These are phyloP conservation scores for Sugiyamaella valdiviana DNA, from an alignment of 805 yeast genomes.

Conservation along the genomic window DNA sequence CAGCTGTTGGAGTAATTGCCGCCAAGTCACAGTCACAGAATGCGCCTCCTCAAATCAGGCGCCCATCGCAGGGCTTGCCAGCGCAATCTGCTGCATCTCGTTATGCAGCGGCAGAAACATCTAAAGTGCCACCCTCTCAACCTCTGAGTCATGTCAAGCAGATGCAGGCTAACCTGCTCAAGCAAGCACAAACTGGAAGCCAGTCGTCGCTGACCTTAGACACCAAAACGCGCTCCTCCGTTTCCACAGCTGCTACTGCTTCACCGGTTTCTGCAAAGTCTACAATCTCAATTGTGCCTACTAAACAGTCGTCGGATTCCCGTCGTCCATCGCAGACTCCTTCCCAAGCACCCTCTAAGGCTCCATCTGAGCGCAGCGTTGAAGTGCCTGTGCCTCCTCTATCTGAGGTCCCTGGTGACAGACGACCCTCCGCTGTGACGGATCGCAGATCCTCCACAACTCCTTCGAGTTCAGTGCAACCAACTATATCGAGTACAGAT, in stretches of 20 bases:
- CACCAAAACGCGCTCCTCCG: background rate
- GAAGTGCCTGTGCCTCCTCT: background rate
- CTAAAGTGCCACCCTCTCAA: background rate
- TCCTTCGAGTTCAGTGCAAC: background rate
- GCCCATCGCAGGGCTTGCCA: background rate
- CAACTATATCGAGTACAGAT: background rate
- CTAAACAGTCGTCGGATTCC: background rate
- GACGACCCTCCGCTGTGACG: background rate
- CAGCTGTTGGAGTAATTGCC: background rate
- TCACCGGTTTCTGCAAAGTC: background rate
- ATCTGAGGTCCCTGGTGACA: too few relatives aligned
- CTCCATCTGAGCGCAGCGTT: background rate
- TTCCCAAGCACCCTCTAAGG: background rate
- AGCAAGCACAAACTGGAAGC: background rate
- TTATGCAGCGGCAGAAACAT: background rate
- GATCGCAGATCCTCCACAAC: background rate
- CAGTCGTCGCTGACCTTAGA: background rate
- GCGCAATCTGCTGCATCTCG: background rate
- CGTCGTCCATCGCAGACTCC: conserved; percentile 6
- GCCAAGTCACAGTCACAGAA: background rate
- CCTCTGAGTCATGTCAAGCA: background rate
- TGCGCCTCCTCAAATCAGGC: background rate
- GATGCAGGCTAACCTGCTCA: background rate
- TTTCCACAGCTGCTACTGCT: background rate
- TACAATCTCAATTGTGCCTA: background rate